phyloP scores from a whole-genome alignment of 768 basidiomycete genomes.

The Leccinum broughii region DNA sequence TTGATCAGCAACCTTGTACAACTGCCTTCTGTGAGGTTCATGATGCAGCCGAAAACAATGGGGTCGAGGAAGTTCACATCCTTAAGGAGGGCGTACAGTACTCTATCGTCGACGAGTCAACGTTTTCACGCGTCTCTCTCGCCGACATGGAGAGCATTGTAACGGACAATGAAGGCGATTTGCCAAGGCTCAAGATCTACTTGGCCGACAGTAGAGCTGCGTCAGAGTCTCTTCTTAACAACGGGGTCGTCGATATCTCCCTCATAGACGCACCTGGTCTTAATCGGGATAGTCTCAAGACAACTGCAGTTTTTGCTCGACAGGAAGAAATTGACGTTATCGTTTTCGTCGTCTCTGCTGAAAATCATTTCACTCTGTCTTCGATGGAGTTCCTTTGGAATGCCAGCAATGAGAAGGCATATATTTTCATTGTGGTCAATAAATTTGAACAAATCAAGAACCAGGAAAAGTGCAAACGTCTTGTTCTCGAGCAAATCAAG shows the following conservation, averaged over 20 bases:
- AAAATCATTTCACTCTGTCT: slow-evolving; percentile 97
- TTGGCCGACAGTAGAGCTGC: slow-evolving; percentile 78
- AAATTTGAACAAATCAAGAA: slow-evolving; percentile 95
- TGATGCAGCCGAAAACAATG: slow-evolving; percentile 79
- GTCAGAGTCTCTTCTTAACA: slow-evolving; percentile 85
- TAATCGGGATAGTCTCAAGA: slow-evolving; percentile 92
- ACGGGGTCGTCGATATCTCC: slow-evolving; percentile 95
- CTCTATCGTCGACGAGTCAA: slow-evolving; percentile 67
- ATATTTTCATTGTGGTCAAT: slow-evolving; percentile 98
- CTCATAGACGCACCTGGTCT: slow-evolving; percentile 98
- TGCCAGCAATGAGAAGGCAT: slow-evolving; percentile 96
- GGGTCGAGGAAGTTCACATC: slow-evolving; percentile 84
- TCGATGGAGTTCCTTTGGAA: slow-evolving; percentile 92
- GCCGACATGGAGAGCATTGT: slow-evolving; percentile 78
- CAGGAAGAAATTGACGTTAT: slow-evolving; percentile 99
- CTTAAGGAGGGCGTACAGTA: slow-evolving; percentile 70
- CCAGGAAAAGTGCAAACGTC: slow-evolving; percentile 87
- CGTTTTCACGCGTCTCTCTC: slow-evolving; percentile 69
- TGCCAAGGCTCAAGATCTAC: slow-evolving; percentile 80
- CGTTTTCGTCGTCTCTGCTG: slow-evolving; percentile 96
- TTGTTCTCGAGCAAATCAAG: slow-evolving; percentile 92
- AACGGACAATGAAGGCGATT: slow-evolving; percentile 55
- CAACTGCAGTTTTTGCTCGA: slow-evolving; percentile 91
- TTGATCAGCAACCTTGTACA: slow-evolving; percentile 98
- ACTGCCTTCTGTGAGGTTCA: slow-evolving; percentile 97